phyloP scores from a whole-genome alignment of 352 stramenopile species.

The Phytopythium boreale region DNA sequence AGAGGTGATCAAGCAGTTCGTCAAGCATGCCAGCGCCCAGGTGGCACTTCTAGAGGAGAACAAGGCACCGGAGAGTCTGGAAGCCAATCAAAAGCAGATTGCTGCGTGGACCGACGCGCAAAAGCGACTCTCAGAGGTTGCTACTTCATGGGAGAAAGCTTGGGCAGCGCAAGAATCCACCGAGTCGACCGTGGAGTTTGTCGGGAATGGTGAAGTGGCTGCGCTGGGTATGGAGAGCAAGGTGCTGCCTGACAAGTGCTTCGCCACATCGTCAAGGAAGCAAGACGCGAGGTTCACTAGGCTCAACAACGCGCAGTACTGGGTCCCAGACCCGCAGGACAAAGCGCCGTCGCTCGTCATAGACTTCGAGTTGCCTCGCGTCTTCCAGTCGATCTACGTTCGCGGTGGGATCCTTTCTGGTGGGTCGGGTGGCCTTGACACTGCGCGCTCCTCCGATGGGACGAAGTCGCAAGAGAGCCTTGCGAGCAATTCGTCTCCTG shows the following conservation, averaged over 20 bases:
- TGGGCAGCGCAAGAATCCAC: slow-evolving; percentile 15
- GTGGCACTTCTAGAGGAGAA: slow-evolving; percentile 6
- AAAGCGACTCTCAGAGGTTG: slow-evolving; percentile 22
- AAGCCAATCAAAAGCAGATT: slow-evolving; percentile 9
- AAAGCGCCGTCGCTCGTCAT: slow-evolving; percentile 51
- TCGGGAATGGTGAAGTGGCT: slow-evolving; percentile 47
- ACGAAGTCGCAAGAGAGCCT: background rate
- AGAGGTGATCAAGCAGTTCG: slow-evolving; percentile 45
- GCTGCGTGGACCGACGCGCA: slow-evolving; percentile 34
- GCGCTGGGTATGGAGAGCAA: slow-evolving; percentile 61
- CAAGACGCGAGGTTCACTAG: slow-evolving; percentile 55
- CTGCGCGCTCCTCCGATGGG: background rate
- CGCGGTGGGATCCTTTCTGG: slow-evolving; percentile 41
- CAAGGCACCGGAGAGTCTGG: slow-evolving; percentile 1
- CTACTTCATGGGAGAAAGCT: slow-evolving; percentile 34
- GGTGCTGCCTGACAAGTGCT: slow-evolving; percentile 49
- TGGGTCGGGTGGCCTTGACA: slow-evolving; percentile 1
- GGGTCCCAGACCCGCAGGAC: slow-evolving; percentile 55
- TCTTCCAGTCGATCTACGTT: slow-evolving; percentile 60
- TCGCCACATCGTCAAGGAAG: slow-evolving; percentile 54
- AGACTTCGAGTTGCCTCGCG: slow-evolving; percentile 67
- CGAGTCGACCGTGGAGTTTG: slow-evolving; percentile 9
- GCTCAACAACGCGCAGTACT: slow-evolving; percentile 57
- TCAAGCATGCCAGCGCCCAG: slow-evolving; percentile 43
- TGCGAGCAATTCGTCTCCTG: background rate